Base-by-base conservation (phyloP, 176 grass and related monocot genomes). In the Thinopyrum elongatum region DNA sequence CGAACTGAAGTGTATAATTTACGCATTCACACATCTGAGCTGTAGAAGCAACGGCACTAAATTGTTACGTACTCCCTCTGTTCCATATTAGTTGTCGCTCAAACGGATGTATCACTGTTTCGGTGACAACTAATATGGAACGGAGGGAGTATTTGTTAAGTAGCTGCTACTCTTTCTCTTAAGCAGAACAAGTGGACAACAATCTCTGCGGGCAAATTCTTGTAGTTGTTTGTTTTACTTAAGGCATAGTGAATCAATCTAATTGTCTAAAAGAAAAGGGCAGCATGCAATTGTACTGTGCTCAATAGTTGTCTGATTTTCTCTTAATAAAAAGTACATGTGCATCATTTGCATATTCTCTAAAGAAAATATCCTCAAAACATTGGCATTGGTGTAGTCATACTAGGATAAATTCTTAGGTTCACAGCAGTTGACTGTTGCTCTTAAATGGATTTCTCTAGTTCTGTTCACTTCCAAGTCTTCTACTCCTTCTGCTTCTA, bases 1-100 rank as follows among this genome's bases (percentile, higher is more conserved):
- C 3, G 27, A 74, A 83, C 51, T 61, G 55, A 83, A 74, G 60
- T 83, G 69, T 63, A 28, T 79, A 69, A 13, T 39, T 81, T 80
- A 42, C 22, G 68, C 64, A 61, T 63, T 85, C 30, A 73, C 26
- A 2, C 29, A 68, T 53, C 4, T 80, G 36, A 22, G 15, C 30
- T 38, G 27, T 47, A 81, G 22, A 88, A 51, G 19, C 55, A 63
- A 33, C 22, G 2, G 28, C 44, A 78, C 25, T 72, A 53, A 26
- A 74, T 47, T 74, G 70, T 46, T 71, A 51, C 16, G 15, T 51
- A 51, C 47, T 51, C 46, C 46, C 46, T 49, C 46, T 14, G 14
- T 49, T 49, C 46, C 46, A 49, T 49, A 49, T 49, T 49, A 49
- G 46, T 49, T 49, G 46, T 49, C 4, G 46, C 46, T 49, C 46